phyloP scores from a whole-genome alignment of 1,284 basidiomycete species.

The Cerrena zonata region DNA sequence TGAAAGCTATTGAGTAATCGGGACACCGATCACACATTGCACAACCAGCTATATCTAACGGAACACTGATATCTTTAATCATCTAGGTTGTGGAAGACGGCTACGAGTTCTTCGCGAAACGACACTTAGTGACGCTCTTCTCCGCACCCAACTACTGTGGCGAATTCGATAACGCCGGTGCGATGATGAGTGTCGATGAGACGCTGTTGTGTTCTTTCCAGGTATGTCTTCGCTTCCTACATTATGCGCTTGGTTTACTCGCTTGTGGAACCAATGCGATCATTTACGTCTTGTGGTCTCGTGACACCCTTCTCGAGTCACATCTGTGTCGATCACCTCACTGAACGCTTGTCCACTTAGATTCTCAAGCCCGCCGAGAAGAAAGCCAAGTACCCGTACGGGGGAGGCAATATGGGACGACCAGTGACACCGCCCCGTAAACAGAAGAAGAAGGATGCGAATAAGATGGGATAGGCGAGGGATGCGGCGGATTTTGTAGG shows the following conservation, averaged over 20 bases:
- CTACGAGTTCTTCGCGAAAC: conserved; percentile 98
- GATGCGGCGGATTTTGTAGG: too few species aligned
- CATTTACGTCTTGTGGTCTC: too few species aligned
- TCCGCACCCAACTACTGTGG: conserved; percentile 98
- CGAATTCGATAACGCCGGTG: conserved; percentile 98
- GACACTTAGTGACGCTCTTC: conserved; percentile 94
- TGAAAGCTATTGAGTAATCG: not conserved
- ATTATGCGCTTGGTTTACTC: not conserved
- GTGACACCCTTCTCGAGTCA: not conserved
- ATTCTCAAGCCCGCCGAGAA: conserved; percentile 99
- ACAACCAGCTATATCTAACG: not conserved
- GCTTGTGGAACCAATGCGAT: not conserved
- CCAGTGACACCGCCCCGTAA: conserved; percentile 79
- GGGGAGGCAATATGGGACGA: conserved; percentile 73
- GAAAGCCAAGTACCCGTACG: conserved; percentile 89
- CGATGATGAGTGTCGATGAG: conserved; percentile 99
- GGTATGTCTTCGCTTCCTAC: conserved; percentile 41
- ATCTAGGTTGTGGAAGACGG: conserved; percentile 94
- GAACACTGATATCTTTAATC: not conserved
- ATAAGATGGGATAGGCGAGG: conserved; percentile 71
- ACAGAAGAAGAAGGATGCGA: conserved; percentile 76
- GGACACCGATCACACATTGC: not conserved
- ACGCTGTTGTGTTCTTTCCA: conserved; percentile 98
- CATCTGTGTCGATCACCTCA: not conserved
- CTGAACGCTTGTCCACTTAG: conserved; percentile 35